Conservation (phyloP, 805 yeast genomes). For the Candida ascalaphidarum region DNA sequence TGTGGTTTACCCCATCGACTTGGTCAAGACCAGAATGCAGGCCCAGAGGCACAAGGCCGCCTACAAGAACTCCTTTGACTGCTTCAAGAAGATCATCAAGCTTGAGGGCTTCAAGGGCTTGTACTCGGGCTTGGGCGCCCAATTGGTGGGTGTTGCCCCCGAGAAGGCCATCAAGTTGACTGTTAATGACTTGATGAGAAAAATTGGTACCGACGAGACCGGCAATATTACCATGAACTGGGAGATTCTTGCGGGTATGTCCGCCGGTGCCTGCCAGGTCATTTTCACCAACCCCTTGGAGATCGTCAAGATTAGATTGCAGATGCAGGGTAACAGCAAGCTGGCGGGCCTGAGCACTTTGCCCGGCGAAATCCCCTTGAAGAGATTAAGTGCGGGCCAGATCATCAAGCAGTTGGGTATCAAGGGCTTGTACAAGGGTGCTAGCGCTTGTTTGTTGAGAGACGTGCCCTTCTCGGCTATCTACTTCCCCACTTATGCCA, state of each 20-base stretch:
- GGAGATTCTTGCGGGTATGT: constrained; percentile 84
- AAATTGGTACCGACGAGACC: constrained; percentile 45
- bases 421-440: constrained; percentile 85
- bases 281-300: constrained; percentile 93
- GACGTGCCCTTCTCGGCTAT: constrained; percentile 97
- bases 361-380: constrained; percentile 34
- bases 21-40: constrained; percentile 95
- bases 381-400: constrained; percentile 49
- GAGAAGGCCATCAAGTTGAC: constrained; percentile 96
- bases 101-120: constrained; percentile 80
- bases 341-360: constrained; percentile 16
- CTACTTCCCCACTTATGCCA: constrained; percentile 95
- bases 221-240: constrained; percentile 40
- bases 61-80: constrained; percentile 78
- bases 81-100: constrained; percentile 67
- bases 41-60: constrained; percentile 71
- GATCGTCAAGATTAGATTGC: constrained; percentile 89
- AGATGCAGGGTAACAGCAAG: constrained; percentile 76
- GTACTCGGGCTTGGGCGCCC: constrained; percentile 90
- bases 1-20: constrained; percentile 91
- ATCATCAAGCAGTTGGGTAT: constrained; percentile 76
- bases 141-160: constrained; percentile 94
- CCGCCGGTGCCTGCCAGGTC: constrained; percentile 96
- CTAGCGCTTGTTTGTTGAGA: constrained; percentile 81
- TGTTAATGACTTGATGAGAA: constrained; percentile 82